Conservation (phyloP, 2,329 filamentous ascomycete species). For the Diaporthe vexans region DNA sequence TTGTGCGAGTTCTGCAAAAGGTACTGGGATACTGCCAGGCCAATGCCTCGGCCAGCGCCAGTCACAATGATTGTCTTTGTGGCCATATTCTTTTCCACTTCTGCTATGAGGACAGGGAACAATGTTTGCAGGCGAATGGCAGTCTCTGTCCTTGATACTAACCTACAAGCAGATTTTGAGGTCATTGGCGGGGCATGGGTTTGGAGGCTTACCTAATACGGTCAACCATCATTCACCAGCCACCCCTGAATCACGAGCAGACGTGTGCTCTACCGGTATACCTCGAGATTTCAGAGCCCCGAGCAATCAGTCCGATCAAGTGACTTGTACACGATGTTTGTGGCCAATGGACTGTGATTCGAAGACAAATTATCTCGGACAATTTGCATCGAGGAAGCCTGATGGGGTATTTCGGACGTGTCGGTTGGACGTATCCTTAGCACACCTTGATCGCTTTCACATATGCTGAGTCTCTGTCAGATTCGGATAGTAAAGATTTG, state of each 20-base stretch:
- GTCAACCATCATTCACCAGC: background rate
- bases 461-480: too few species aligned
- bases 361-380: too few species aligned
- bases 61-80: constrained; percentile 79
- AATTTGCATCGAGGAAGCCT: background rate
- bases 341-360: too few species aligned
- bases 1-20: constrained; percentile 69
- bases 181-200: constrained; percentile 24
- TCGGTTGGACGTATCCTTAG: too few species aligned
- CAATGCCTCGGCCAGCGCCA: constrained; percentile 74
- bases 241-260: background rate
- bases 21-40: constrained; percentile 66
- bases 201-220: constrained; percentile 25
- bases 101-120: background rate
- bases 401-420: too few species aligned
- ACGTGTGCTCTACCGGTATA: too few species aligned
- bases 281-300: background rate
- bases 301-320: background rate
- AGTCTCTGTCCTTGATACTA: constrained; percentile 12
- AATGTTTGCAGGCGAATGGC: background rate
- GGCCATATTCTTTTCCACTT: constrained; percentile 53
- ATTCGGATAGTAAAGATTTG: too few species aligned
- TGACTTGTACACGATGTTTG: background rate
- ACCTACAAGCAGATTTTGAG: constrained; percentile 29
- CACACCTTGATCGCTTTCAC: background rate